These are phyloP conservation scores for Aschersonia sp. DNA, from an alignment of 2,329 filamentous ascomycete genomes.

Conservation along the genomic window DNA sequence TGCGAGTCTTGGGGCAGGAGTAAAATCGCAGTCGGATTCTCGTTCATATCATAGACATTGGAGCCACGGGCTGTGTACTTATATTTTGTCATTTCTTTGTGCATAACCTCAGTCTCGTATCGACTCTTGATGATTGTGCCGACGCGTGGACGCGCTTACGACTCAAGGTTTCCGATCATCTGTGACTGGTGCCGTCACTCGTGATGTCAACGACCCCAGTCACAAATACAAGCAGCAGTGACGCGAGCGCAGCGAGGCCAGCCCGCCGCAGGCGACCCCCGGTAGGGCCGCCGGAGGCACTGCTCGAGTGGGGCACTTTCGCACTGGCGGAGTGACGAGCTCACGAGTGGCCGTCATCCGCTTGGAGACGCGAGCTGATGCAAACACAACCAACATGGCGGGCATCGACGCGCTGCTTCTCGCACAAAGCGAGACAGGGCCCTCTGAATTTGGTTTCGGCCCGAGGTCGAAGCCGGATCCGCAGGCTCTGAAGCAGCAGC, in stretches of 20 bases:
- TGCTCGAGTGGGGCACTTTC: too few species aligned
- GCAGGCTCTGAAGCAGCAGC: constrained; percentile 49
- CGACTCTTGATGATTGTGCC: constrained; percentile 13
- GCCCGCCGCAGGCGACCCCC: too few species aligned
- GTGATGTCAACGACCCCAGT: too few species aligned
- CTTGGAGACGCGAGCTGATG: too few species aligned
- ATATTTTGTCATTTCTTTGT: constrained; percentile 23
- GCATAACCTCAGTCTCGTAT: constrained; percentile 16
- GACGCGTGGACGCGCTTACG: too few species aligned
- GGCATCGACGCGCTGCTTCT: constrained; percentile 21
- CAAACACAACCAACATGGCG: constrained; percentile 11
- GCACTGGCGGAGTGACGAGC: too few species aligned
- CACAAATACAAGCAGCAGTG: too few species aligned
- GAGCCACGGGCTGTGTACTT: constrained; percentile 24
- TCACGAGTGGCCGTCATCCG: too few species aligned
- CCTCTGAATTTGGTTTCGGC: constrained; percentile 1
- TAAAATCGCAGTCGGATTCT: constrained; percentile 1
- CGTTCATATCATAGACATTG: constrained; percentile 19
- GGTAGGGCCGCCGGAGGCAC: too few species aligned
- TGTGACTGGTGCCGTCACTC: too few species aligned
- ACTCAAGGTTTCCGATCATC: too few species aligned
- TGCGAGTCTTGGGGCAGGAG: not conserved
- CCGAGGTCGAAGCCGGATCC: constrained; percentile 24
- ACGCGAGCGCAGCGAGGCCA: too few species aligned
- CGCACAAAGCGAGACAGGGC: constrained; percentile 10